Base-by-base conservation (phyloP, 2,329 filamentous ascomycete species). In the Magnaporthiopsis poae region DNA sequence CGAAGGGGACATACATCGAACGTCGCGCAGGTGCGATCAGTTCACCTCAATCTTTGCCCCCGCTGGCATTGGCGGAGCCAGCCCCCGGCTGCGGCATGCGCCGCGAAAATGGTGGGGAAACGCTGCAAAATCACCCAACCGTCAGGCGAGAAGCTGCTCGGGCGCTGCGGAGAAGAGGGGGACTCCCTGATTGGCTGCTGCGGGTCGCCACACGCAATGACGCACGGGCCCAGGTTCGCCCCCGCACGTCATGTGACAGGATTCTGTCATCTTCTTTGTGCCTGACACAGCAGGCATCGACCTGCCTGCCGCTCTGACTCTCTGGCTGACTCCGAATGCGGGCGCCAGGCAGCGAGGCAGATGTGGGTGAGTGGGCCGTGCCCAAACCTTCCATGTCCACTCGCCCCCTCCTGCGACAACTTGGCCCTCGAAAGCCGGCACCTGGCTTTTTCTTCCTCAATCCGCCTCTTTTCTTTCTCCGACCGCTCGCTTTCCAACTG, bases 21-120 rank as follows among this genome's bases (percentile, higher is more conserved):
- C 27, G 61, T 27, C 46, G 18, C 8, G 46, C 46, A 25, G 46
- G 4, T 25, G 13, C 46, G 61, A 62, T 62, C 61, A 62, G 61
- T 36, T 36, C 61, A 62, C 27, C 35, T n/a, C 33, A 62, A 62
- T 62, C 33, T 62, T 62, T 62, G 61, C 27, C 29, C 61, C 21
- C 36, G 61, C 61, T 62, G 27, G 29, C 27, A 62, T 18, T 36
- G 61, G 61, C 15, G 27, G 61, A 36, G 27, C 29, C 27, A 61
- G 61, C 61, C 27, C 29, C 61, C 60, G 61, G 27, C 33, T 33
- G 33, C 29, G 36, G 27, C 13, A 29, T 33, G 61, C 27, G 61
- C 21, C 29, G 61, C 31, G 27, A 9, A 62, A 62, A 36, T 29
- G 61, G 33, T 36, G 29, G 33, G 61, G 33, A 62, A 62, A n/a